Evolutionary conservation across 495 filamentous ascomycete genomes (phyloP).

Genomic region (Zalerion maritima): DNA sequence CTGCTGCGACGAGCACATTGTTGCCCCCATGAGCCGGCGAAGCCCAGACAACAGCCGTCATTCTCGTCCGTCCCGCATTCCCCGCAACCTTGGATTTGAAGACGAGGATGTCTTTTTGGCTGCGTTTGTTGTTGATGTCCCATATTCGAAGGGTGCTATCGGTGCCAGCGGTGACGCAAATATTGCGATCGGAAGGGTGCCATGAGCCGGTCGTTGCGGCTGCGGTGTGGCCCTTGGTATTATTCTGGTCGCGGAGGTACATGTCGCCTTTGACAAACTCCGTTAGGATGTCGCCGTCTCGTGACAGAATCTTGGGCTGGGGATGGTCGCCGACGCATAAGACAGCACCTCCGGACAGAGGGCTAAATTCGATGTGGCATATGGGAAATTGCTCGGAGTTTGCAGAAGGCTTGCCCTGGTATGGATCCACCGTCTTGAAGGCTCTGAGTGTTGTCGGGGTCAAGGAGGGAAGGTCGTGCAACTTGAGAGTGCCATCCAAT

Average conservation of each 20-base stretch:
- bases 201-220: conserved; percentile 78
- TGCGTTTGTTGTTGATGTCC: conserved; percentile 78
- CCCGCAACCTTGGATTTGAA: conserved; percentile 81
- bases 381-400: conserved; percentile 75
- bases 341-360: conserved; percentile 61
- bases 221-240: conserved; percentile 90
- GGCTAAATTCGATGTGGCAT: conserved; percentile 75
- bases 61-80: conserved; percentile 77
- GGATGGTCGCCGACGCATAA: conserved; percentile 75
- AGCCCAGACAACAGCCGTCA: conserved; percentile 91
- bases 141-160: conserved; percentile 93
- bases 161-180: conserved; percentile 78
- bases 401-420: conserved; percentile 54
- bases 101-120: conserved; percentile 84
- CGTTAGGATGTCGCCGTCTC: conserved; percentile 70
- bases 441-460: conserved; percentile 84
- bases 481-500: conserved; percentile 76
- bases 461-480: conserved; percentile 93
- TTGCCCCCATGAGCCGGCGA: conserved; percentile 56
- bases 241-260: conserved; percentile 91
- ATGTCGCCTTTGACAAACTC: conserved; percentile 96
- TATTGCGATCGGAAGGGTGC: conserved; percentile 68
- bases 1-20: conserved; percentile 72
- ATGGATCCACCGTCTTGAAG: conserved; percentile 86
- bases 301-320: conserved; percentile 75